Percentiles rank a stretch among this genome's conserved stretches.
Conservation (phyloP, 768 basidiomycete species). For the Phylloporus sp. region DNA sequence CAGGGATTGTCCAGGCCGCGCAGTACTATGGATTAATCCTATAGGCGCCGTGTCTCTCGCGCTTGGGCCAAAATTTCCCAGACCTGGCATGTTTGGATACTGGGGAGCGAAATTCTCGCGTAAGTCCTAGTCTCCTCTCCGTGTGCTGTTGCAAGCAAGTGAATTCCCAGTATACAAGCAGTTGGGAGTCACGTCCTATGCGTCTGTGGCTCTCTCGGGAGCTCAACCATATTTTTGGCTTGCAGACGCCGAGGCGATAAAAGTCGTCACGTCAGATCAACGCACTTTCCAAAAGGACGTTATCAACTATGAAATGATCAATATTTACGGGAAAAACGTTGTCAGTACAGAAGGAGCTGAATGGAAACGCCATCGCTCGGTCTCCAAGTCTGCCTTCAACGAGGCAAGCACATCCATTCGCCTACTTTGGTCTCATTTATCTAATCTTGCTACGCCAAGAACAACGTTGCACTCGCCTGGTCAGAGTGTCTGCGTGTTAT, state of each 20-base stretch:
- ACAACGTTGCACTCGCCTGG: conserved; percentile 48
- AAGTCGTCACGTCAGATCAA: conserved; percentile 31
- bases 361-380: conserved; percentile 46
- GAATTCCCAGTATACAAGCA: conserved; percentile 25
- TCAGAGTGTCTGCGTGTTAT: conserved; percentile 38
- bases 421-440: neutral
- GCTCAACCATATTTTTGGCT: conserved; percentile 38
- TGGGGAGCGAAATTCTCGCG: conserved; percentile 35
- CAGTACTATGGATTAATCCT: conserved; percentile 31
- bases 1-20: conserved; percentile 20
- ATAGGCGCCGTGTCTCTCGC: conserved; percentile 26
- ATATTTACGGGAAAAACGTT: conserved; percentile 45
- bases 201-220: conserved; percentile 32
- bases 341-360: conserved; percentile 39
- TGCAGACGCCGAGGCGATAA: conserved; percentile 42
- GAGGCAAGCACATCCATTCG: conserved; percentile 31
- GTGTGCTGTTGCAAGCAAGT: neutral
- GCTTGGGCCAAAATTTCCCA: conserved; percentile 33
- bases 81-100: conserved; percentile 31
- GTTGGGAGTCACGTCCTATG: conserved; percentile 38
- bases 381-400: conserved; percentile 48
- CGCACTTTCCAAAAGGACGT: conserved; percentile 39
- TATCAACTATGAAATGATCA: conserved; percentile 37
- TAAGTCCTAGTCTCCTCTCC: conserved; percentile 16
- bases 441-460: conserved; percentile 23